A percentile compares a stretch with the other conserved stretches of the same genome.
Conservation (phyloP, 768 basidiomycete species). For the Leccinum aurantiacum region DNA sequence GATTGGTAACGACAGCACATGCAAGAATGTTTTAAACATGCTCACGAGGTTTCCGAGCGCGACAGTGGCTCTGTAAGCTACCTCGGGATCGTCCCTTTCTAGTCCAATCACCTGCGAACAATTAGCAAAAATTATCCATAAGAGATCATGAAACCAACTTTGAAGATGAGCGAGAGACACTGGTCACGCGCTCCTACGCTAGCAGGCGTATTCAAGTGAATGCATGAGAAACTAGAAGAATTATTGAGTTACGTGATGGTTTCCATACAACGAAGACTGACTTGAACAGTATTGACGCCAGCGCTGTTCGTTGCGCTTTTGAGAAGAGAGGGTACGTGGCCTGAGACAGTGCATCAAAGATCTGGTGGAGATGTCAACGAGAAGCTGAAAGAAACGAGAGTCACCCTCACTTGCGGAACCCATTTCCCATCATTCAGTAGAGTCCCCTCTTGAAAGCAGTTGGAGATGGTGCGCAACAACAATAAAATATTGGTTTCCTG, state of each 20-base stretch:
- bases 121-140: constrained; percentile 7
- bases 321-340: constrained; percentile 54
- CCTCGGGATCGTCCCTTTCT: constrained; percentile 61
- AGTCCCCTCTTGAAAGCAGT: constrained; percentile 64
- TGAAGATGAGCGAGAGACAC: constrained; percentile 45
- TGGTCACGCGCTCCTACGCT: constrained; percentile 39
- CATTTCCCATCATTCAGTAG: constrained; percentile 45
- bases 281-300: constrained; percentile 89
- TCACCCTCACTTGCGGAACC: constrained; percentile 46
- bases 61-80: constrained; percentile 67
- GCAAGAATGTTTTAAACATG: constrained; percentile 1
- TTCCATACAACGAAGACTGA: constrained; percentile 40
- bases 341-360: constrained; percentile 53
- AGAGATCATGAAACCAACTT: constrained; percentile 35
- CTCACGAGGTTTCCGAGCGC: constrained; percentile 73
- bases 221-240: constrained; percentile 60
- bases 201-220: constrained; percentile 45
- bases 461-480: constrained; percentile 75
- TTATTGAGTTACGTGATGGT: constrained; percentile 4
- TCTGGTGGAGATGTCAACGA: constrained; percentile 38
- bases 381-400: constrained; percentile 6
- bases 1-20: constrained; percentile 1
- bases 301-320: constrained; percentile 71
- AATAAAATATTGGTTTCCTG: constrained; percentile 86
- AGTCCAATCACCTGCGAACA: constrained; percentile 30